These are phyloP conservation scores for Capsella rubella DNA, from an alignment of 441 rosid genomes.

Conservation along the genomic window DNA sequence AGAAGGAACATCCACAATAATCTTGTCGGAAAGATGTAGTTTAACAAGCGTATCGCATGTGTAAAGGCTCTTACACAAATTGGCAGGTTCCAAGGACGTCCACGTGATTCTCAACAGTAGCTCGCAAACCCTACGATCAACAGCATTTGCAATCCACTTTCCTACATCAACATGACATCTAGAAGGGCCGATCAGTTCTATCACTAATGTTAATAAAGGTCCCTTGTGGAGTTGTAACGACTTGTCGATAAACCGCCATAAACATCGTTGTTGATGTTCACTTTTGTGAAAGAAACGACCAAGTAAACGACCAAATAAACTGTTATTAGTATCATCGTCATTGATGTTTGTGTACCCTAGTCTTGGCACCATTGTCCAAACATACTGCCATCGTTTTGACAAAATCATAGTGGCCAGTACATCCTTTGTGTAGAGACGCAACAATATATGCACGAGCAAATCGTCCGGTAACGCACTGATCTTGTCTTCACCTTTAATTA, in stretches of 20 bases:
- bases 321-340: neutral
- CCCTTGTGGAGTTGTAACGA: neutral
- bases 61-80: neutral
- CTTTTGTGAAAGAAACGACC: no score
- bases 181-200: neutral
- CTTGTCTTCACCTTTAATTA: neutral
- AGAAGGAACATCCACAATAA: neutral
- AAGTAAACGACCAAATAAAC: no score
- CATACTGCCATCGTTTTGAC: neutral
- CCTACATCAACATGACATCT: neutral
- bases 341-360: neutral
- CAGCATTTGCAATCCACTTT: neutral
- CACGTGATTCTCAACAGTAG: neutral
- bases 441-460: neutral
- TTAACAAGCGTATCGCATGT: neutral
- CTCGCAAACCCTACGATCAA: neutral
- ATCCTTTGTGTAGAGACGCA: neutral
- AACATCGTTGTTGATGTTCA: no score
- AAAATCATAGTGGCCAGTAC: neutral
- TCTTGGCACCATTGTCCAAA: neutral
- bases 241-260: neutral
- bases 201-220: neutral
- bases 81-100: neutral
- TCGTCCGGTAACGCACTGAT: neutral
- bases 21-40: neutral